phyloP scores from a whole-genome alignment of 75 land plant genomes.

The Selaginella tamariscina region DNA sequence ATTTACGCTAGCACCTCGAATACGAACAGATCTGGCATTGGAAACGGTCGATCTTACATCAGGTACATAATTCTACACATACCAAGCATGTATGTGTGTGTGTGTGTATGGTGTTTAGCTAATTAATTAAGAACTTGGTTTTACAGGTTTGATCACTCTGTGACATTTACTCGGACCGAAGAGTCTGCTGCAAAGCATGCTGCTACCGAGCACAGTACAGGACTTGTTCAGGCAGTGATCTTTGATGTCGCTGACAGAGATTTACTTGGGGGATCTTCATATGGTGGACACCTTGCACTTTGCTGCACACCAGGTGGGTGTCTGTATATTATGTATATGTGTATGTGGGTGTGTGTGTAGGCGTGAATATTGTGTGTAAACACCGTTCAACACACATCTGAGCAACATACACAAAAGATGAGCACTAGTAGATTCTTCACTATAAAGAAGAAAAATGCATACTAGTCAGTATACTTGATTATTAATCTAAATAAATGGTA shows the following conservation, averaged over 20 bases:
- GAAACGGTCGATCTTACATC: constrained; percentile 5
- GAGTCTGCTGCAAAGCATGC: constrained; percentile 20
- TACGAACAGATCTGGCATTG: background rate
- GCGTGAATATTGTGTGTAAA: background rate
- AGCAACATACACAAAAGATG: too few relatives aligned
- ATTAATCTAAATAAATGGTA: too few relatives aligned
- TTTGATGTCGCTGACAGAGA: constrained; percentile 37
- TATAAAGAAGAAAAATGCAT: too few relatives aligned
- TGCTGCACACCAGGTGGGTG: constrained; percentile 34
- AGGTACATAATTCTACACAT: background rate
- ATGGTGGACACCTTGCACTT: constrained; percentile 17
- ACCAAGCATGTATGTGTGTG: background rate
- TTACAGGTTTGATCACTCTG: constrained; percentile 43
- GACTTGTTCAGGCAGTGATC: constrained; percentile 33
- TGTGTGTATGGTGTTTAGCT: background rate
- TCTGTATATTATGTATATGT: constrained; percentile 2
- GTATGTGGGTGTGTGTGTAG: too few relatives aligned
- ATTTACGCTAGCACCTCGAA: constrained; percentile 5
- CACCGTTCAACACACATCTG: background rate
- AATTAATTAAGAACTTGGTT: background rate
- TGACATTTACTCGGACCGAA: constrained; percentile 36
- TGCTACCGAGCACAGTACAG: constrained; percentile 15
- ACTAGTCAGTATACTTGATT: too few relatives aligned
- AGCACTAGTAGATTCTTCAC: too few relatives aligned
- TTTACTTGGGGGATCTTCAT: constrained; percentile 26